Base-by-base conservation (phyloP, 2,329 filamentous ascomycete species). In the Talaromyces sp. region DNA sequence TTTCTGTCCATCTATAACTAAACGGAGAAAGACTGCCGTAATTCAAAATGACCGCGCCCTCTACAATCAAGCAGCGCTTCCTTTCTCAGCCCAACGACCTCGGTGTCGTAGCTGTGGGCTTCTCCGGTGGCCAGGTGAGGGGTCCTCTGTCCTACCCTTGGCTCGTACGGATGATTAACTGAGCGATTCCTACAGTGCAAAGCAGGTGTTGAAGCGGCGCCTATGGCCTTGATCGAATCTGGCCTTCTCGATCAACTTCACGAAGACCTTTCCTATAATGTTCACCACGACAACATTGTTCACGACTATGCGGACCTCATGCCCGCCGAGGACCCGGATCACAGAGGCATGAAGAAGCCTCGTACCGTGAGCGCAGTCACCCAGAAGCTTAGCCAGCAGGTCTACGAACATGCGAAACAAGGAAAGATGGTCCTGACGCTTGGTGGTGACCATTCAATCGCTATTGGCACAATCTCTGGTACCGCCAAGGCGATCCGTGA, bases 361-460 rank as follows among this genome's bases (percentile, higher is more conserved):
- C 87, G 86, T 70, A 87, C 90, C 67, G 94, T 96, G 69, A 94
- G 90, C 69, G 89, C 91, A 65, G 94, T 97, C 57, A 98, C 92
- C 2, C 80, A 89, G 74, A 84, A 87, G 72, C 89, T 99, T 68
- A 88, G 88, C 76, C 82, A 88, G 64, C 92, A 97, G 80, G 92
- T 96, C 60, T 97, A 98, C 83, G 83, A 87, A 69, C 92, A 98
- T 75, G 92, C 94, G 57, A 86, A 84, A 70, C 82, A 90, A 69
- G 95, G 95, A 39, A 88, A 93, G 67, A 88, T 97, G 77, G 93
- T 96, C 1, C 85, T 99, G 64, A 99, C 95, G 0, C 87, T 99
- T 10, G 95, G 95, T 64, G 95, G 95, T 62, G 95, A 99, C 81
- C 95, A 99, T 83, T 93, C 89, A 69, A 96, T 99, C 75, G 95